Percentiles rank a stretch among this genome's conserved stretches.
phyloP scores from a whole-genome alignment of 169 alveolate genomes.

The Plasmodium inui region DNA sequence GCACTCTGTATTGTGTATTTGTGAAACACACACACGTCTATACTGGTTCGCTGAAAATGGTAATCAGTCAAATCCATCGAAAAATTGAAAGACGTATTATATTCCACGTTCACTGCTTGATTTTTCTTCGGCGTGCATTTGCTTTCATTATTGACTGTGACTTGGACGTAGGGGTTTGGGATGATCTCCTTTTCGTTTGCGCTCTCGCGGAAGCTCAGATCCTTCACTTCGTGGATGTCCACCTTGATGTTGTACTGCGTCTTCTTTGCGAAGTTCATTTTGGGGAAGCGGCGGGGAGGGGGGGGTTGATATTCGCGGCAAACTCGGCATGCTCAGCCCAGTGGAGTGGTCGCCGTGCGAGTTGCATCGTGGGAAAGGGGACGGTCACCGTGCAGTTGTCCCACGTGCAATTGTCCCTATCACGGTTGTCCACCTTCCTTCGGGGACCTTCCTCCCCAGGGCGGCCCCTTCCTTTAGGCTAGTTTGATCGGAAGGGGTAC shows the following conservation, averaged over 20 bases:
- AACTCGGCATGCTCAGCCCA: not conserved
- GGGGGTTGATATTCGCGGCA: too few relatives aligned
- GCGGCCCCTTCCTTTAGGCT: not conserved
- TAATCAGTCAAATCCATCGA: conserved; percentile 83
- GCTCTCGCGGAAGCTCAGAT: conserved; percentile 87
- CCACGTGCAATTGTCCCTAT: too few relatives aligned
- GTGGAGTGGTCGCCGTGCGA: not conserved
- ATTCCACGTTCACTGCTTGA: conserved; percentile 85
- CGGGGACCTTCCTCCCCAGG: not conserved
- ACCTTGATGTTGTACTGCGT: conserved; percentile 86
- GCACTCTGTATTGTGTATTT: conserved; percentile 86
- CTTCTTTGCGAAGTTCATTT: conserved; percentile 44
- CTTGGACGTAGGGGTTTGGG: conserved; percentile 85
- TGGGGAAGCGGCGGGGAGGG: not conserved
- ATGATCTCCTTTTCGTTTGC: conserved; percentile 83
- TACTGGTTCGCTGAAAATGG: conserved; percentile 84
- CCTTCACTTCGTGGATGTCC: conserved; percentile 89
- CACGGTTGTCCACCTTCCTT: not conserved
- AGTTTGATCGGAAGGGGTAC: not conserved
- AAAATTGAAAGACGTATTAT: conserved; percentile 87
- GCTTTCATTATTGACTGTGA: conserved; percentile 78
- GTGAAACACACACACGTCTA: conserved; percentile 86
- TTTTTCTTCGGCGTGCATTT: conserved; percentile 81
- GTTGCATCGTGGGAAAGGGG: too few relatives aligned
- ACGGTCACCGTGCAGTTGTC: too few relatives aligned